phyloP scores from a whole-genome alignment of 371 early-diverging fungal species.

The Phascolomyces articulosus region DNA sequence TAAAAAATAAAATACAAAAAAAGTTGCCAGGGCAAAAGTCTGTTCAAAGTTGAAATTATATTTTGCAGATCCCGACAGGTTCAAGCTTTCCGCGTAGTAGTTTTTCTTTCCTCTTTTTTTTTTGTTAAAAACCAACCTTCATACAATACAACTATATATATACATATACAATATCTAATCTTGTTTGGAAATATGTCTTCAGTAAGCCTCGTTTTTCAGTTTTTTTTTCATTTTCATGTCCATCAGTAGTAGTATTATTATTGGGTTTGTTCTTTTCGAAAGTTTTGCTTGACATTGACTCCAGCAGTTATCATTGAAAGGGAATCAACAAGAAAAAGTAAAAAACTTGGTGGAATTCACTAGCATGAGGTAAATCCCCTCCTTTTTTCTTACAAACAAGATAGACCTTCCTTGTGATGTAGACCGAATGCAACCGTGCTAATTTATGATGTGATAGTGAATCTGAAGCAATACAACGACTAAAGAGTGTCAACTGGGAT shows the following conservation, averaged over 20 bases:
- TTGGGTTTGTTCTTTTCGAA: too few species aligned
- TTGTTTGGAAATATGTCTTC: constrained; percentile 3
- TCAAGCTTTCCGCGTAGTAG: too few species aligned
- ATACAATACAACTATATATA: background rate
- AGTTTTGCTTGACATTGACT: constrained; percentile 2
- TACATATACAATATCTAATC: background rate
- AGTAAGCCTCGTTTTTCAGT: background rate
- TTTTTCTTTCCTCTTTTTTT: background rate
- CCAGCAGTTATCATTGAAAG: constrained; percentile 5
- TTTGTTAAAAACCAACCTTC: too few species aligned
- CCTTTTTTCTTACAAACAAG: background rate
- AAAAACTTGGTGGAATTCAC: constrained; percentile 56
- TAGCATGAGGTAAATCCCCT: constrained; percentile 40
- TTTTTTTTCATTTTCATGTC: too few species aligned
- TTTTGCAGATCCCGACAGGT: background rate
- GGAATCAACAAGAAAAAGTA: constrained; percentile 41
- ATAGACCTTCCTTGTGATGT: too few species aligned
- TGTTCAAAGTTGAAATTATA: too few species aligned
- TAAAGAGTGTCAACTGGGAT: constrained; percentile 67
- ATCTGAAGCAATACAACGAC: constrained; percentile 48
- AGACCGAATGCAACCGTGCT: too few species aligned
- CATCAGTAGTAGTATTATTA: too few species aligned
- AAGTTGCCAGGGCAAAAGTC: background rate
- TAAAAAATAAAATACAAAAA: background rate
- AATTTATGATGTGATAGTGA: too few species aligned